These are phyloP conservation scores for Carallia brachiata DNA, from an alignment of 345 rosid genomes.

Conservation along the genomic window DNA sequence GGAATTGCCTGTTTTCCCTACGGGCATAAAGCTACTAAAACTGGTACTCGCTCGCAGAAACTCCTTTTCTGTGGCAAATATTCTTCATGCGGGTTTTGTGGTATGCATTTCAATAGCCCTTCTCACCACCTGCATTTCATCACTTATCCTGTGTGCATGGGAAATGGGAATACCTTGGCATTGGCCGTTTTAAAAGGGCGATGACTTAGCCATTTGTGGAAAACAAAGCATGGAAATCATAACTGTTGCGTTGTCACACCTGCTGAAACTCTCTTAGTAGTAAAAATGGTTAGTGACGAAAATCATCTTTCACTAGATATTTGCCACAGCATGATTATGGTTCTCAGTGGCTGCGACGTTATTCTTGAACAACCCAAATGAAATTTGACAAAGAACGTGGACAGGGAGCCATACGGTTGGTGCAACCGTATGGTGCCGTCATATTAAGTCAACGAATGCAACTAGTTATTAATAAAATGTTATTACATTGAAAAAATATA, in stretches of 20 bases:
- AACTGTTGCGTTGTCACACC: background rate
- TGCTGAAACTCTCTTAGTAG: background rate
- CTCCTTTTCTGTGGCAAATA: background rate
- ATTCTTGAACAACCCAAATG: background rate
- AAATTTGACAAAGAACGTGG: background rate
- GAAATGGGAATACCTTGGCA: no score
- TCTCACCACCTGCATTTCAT: no score
- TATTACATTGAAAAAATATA: no score
- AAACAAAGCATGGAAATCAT: background rate
- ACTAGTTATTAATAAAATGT: no score
- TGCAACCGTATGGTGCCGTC: no score
- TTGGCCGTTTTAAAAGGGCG: no score
- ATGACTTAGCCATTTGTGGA: no score
- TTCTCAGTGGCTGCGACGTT: background rate
- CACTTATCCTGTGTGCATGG: no score
- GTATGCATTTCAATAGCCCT: no score
- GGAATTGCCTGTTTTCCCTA: background rate
- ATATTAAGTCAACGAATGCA: no score
- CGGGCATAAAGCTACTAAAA: background rate
- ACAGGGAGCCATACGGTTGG: no score
- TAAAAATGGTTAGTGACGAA: background rate
- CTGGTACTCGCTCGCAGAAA: background rate
- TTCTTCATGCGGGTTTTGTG: no score
- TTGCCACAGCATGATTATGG: background rate
- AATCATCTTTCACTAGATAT: background rate